phyloP scores from a whole-genome alignment of 192 early-diverging fungal genomes.

The Lobulomyces angularis region DNA sequence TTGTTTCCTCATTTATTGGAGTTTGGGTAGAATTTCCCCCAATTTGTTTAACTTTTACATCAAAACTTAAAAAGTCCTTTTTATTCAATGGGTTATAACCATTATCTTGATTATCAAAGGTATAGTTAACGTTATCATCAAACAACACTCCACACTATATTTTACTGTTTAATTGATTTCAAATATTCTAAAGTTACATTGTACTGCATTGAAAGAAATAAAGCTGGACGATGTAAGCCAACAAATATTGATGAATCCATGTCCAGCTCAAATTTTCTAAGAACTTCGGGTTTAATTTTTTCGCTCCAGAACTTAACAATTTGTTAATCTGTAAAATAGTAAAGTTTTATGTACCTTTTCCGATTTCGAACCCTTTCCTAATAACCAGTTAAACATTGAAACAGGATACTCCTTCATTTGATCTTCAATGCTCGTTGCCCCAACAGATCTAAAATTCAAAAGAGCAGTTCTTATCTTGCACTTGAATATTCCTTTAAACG shows the following conservation, averaged over 20 bases:
- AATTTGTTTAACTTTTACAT: too few species aligned
- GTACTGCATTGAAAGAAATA: slow-evolving; percentile 40
- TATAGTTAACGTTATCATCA: slow-evolving; percentile 30
- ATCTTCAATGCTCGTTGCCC: slow-evolving; percentile 37
- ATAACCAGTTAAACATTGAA: slow-evolving; percentile 20
- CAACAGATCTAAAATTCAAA: slow-evolving; percentile 32
- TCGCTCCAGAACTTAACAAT: slow-evolving; percentile 29
- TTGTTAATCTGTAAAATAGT: not conserved
- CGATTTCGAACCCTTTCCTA: slow-evolving; percentile 20
- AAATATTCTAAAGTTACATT: slow-evolving; percentile 18
- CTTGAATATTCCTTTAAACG: slow-evolving; percentile 28
- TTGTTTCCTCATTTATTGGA: too few species aligned
- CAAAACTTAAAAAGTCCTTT: too few species aligned
- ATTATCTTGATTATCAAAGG: slow-evolving; percentile 20
- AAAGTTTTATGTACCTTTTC: slow-evolving; percentile 11
- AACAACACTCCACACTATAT: slow-evolving; percentile 32
- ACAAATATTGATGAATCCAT: slow-evolving; percentile 17
- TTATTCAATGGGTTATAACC: too few species aligned
- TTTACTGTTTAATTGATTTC: not conserved
- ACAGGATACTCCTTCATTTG: slow-evolving; percentile 26
- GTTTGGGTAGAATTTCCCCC: too few species aligned
- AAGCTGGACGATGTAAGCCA: slow-evolving; percentile 22
- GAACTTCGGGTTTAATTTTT: slow-evolving; percentile 18
- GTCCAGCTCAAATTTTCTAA: slow-evolving; percentile 24
- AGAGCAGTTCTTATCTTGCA: slow-evolving; percentile 22